Base-by-base conservation (phyloP, 1,284 basidiomycete species). In the Ustilago esculenta region DNA sequence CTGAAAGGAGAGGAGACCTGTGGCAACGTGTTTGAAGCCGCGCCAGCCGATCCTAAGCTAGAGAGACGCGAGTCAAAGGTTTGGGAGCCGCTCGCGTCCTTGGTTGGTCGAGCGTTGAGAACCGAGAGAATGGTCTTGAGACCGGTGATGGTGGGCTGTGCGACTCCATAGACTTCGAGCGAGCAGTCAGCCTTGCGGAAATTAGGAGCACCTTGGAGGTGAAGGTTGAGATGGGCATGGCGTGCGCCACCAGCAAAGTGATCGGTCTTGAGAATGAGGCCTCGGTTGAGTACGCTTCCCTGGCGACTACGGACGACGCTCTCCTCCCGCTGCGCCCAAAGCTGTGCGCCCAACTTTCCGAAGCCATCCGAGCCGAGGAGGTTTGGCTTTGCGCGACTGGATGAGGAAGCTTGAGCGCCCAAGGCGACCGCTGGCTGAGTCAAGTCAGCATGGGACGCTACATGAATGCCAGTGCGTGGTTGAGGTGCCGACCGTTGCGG, bases 131-230 rank as follows among this genome's bases (percentile, higher is more conserved):
- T 92, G 1, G 93, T 94, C 58, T 92, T 87, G 14, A 99, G 85
- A 17, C 96, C 96, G 65, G 94, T 90, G 0, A 92, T 89, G 4
- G 94, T 92, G 12, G 96, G 96, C 81, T 98, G 96, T 1, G 96
- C 96, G 7, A 76, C 73, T 35, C 81, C 77, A 34, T 79, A 82
- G 20, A 82, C 81, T 20, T 79, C 80, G 33, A 81, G 72, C 9
- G 69, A 20, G 90, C 90, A 42, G 33, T 75, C 77, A 10, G 80
- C 79, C 36, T 91, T 89, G 61, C 96, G 87, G 81, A 98, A 98
- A 84, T 98, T 97, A 3, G 95, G 94, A 18, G 95, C 95, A 32
- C 96, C 96, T 80, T 85, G 84, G 4, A 99, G 87, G 64, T 91
- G 92, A 34, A 97, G 86, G 76, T 94, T 92, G n/a, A 96, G 69